phyloP scores from a whole-genome alignment of 2,329 filamentous ascomycete species.

The Colletotrichum tofieldiae region DNA sequence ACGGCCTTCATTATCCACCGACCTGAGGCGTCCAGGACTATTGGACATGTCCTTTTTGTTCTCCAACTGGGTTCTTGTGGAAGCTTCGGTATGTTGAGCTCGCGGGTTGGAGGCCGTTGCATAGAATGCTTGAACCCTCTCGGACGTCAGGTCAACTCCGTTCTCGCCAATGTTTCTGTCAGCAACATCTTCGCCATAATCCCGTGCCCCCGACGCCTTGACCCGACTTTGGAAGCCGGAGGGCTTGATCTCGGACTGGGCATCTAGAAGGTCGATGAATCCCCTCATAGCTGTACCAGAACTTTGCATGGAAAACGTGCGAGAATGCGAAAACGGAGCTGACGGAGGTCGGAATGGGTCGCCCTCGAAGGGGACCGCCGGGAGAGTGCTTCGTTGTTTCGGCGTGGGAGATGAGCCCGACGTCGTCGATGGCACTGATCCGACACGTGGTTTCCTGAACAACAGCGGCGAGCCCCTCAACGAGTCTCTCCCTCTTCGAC shows the following conservation, averaged over 20 bases:
- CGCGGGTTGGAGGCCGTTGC: conserved; percentile 42
- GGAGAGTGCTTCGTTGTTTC: neutral
- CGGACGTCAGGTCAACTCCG: conserved; percentile 51
- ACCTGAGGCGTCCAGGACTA: conserved; percentile 19
- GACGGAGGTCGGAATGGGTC: conserved; percentile 41
- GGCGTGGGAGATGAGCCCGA: conserved; percentile 25
- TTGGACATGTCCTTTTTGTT: conserved; percentile 42
- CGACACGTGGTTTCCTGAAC: conserved; percentile 38
- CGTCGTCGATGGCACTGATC: conserved; percentile 28
- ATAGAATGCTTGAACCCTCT: conserved; percentile 56
- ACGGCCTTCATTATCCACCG: conserved; percentile 26
- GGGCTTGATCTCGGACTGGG: conserved; percentile 66
- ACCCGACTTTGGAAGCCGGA: conserved; percentile 65
- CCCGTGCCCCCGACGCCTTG: conserved; percentile 64
- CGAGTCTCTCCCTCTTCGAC: conserved; percentile 41
- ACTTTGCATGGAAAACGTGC: conserved; percentile 54
- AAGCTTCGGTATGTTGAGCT: conserved; percentile 39
- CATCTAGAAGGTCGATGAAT: conserved; percentile 71
- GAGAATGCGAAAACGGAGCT: conserved; percentile 47
- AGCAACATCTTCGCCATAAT: conserved; percentile 77
- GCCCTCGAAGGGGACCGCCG: conserved; percentile 24
- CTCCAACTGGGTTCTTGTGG: neutral
- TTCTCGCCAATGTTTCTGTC: conserved; percentile 70
- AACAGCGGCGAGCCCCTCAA: conserved; percentile 43
- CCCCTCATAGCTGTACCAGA: conserved; percentile 47